These are phyloP conservation scores for Batkoa obscura DNA, from an alignment of 371 early-diverging fungal genomes.

Conservation along the genomic window DNA sequence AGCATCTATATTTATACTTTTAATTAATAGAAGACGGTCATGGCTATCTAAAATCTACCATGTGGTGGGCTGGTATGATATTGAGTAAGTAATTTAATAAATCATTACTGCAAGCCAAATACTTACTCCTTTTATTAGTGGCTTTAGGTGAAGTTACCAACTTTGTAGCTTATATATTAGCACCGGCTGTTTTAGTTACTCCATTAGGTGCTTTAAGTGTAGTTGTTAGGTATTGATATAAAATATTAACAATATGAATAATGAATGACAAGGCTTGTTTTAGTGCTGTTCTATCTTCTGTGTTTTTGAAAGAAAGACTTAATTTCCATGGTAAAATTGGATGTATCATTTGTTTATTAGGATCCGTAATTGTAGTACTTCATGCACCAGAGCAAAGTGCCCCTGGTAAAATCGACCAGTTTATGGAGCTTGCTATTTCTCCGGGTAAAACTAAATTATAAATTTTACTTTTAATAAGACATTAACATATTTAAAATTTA, in stretches of 20 bases:
- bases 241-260: background rate
- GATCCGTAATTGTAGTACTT: constrained; percentile 72
- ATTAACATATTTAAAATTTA: constrained; percentile 2
- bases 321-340: constrained; percentile 72
- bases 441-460: constrained; percentile 24
- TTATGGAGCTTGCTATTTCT: constrained; percentile 49
- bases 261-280: background rate
- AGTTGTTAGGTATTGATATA: constrained; percentile 26
- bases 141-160: constrained; percentile 77
- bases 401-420: constrained; percentile 60
- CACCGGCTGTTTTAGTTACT: constrained; percentile 86
- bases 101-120: background rate
- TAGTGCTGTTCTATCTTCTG: constrained; percentile 73
- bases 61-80: constrained; percentile 93
- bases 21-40: constrained; percentile 57
- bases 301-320: constrained; percentile 75
- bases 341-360: constrained; percentile 77
- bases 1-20: constrained; percentile 12
- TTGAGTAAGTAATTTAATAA: constrained; percentile 23
- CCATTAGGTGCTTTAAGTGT: constrained; percentile 90
- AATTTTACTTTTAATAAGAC: no score
- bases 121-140: constrained; percentile 18
- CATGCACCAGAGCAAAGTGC: constrained; percentile 79
- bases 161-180: constrained; percentile 86
- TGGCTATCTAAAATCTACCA: constrained; percentile 54